Evolutionary conservation across 2,329 filamentous ascomycete genomes (phyloP), one percentile per base, ranked within the genome.

Genomic region (Grosmannia serpens): DNA sequence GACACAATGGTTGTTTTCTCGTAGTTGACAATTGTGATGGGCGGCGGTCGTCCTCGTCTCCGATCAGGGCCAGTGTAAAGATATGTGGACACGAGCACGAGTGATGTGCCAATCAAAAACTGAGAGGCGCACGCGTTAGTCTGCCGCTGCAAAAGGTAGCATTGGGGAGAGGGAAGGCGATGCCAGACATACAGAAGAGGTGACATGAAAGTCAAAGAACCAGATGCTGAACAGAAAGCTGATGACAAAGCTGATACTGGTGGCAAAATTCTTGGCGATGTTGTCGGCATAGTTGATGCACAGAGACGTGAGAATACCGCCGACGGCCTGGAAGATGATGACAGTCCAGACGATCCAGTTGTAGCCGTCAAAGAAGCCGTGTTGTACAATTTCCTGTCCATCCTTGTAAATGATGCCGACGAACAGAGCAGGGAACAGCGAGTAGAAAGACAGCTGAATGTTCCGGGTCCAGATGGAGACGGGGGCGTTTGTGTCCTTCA

Each of bases 281-380:
- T 94, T 95, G 74, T 94, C 88, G 6, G 88, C 85, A 68, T 90
- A 89, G 62, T 87, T 88, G 70, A 94, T 87, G 69, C 87, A 89
- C 61, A 94, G 78, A 1, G 87, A 88, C 11, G 89, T 86, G n/a
- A 95, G 75, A 31, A 97, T 81, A 27, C 92, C 94, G 35, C 91
- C 91, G 41, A 86, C 73, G 0, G 91, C 88, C 70, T 99, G 94
- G 60, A 94, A 80, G 7, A 84, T 69, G 64, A 97, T 88, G 5
- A 91, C 88, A 6, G 84, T 78, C 91, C 91, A 96, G 3, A 97
- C 92, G 24, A 92, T 79, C 78, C 83, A 87, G 69, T 95, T 96
- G 73, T 97, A 99, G 3, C 94, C 94, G 59, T 88, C 87, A 65
- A 99, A 97, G 72, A 97, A 95, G 15, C 94, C 94, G 62, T 89